Conservation (phyloP, 148 eudicot species). For the Nepenthes gracilis region DNA sequence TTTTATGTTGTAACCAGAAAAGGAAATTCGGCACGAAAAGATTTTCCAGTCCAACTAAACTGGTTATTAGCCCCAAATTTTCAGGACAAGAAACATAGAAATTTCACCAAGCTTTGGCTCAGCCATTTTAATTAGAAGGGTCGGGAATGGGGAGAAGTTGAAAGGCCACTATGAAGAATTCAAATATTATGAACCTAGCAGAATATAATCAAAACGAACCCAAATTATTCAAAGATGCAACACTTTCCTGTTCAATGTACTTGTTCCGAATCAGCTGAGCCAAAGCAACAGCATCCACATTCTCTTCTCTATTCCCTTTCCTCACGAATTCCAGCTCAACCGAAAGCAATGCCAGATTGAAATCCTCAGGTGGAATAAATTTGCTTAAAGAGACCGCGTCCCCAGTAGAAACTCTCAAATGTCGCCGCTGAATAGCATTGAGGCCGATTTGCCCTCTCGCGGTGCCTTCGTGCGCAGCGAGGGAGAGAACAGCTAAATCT, state of each 20-base stretch:
- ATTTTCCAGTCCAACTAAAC: too few species aligned
- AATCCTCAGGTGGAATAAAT: slow-evolving; percentile 70
- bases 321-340: slow-evolving; percentile 85
- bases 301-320: slow-evolving; percentile 64
- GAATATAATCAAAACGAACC: background rate
- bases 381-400: slow-evolving; percentile 46
- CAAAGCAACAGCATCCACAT: slow-evolving; percentile 75
- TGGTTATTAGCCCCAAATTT: too few species aligned
- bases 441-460: slow-evolving; percentile 10
- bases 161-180: too few species aligned
- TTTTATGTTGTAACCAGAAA: too few species aligned
- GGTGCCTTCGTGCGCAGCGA: slow-evolving; percentile 1
- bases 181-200: background rate
- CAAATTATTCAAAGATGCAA: slow-evolving; percentile 2
- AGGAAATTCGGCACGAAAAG: too few species aligned
- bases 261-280: slow-evolving; percentile 54
- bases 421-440: slow-evolving; percentile 20
- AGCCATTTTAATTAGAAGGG: too few species aligned
- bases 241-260: slow-evolving; percentile 64
- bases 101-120: too few species aligned
- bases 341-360: slow-evolving; percentile 64
- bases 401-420: slow-evolving; percentile 53
- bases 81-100: too few species aligned
- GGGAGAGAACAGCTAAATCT: slow-evolving; percentile 5
- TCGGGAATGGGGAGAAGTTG: too few species aligned